These are phyloP conservation scores for Alternaria brassicicola DNA, from an alignment of 2,329 filamentous ascomycete genomes.

Conservation along the genomic window DNA sequence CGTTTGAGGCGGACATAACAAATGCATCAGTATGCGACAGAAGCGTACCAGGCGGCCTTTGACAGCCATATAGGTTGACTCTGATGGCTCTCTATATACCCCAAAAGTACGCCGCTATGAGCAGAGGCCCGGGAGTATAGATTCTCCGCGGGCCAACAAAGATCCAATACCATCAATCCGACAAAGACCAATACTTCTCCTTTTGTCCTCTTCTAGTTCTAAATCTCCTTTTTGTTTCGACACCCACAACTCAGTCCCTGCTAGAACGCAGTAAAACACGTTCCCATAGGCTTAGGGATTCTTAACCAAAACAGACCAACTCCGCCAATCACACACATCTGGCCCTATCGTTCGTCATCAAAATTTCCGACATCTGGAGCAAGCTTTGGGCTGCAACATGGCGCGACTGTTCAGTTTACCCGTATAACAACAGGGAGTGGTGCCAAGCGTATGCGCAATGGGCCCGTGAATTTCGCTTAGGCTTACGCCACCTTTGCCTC, in stretches of 20 bases:
- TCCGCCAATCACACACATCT: conserved; percentile 10
- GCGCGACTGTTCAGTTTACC: conserved; percentile 7
- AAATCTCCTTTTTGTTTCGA: neutral
- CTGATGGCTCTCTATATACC: conserved; percentile 22
- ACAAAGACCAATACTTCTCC: neutral
- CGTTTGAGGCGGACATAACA: conserved; percentile 20
- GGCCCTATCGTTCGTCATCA: neutral
- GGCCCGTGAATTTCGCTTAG: conserved; percentile 25
- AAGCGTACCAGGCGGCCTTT: conserved; percentile 9
- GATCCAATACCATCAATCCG: conserved; percentile 5
- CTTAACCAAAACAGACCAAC: neutral
- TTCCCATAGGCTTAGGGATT: conserved; percentile 7
- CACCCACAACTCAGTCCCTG: neutral
- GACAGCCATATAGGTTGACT: conserved; percentile 16
- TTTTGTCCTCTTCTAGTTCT: neutral
- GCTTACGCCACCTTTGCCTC: conserved; percentile 6
- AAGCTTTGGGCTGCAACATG: conserved; percentile 2
- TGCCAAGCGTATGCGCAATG: conserved; percentile 12
- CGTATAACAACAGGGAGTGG: conserved; percentile 14
- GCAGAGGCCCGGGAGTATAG: conserved; percentile 1
- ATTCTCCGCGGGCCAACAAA: neutral
- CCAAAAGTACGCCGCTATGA: conserved; percentile 20
- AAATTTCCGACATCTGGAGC: conserved; percentile 9
- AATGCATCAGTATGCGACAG: conserved; percentile 14
- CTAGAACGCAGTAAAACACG: neutral